Base-by-base conservation (phyloP, 2,329 filamentous ascomycete species). In the Microsporum ferrugineum region DNA sequence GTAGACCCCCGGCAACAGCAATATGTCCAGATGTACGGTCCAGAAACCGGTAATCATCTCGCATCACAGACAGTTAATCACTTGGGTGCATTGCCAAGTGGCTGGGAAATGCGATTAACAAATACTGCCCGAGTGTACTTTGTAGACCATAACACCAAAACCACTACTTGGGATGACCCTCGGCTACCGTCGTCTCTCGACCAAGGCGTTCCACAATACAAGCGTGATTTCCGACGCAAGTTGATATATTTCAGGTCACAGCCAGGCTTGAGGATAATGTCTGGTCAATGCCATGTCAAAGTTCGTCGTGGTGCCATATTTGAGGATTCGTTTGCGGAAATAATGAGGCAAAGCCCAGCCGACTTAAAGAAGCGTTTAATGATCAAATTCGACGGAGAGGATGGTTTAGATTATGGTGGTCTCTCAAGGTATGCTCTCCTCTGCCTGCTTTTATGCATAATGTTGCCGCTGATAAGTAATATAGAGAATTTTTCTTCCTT, bases 371-470 rank as follows among this genome's bases (percentile, higher is more conserved):
- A 99, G 79, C 85, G 94, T 57, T 77, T 99, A 66, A 99, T 99
- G 94, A 96, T 99, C 77, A 99, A 99, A 78, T 99, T 99, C 68
- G 94, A 99, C 68, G 94, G 94, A 57, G 94, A 99, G 78, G 94
- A 99, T 70, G 94, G 94, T 76, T 79, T 99, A 63, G 94, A 99
- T 76, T 99, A 99, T 71, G 94, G 94, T 74, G 94, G 94, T 81
- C 82, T 99, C 61, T 99, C 94, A 39, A 84, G 84, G 82, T 84
- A 77, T 70, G 78, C 66, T 45, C 2, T 41, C 23, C 29, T 5
- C 23, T 2, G 5, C 27, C 27, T 39, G 49, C 31, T 29, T 47
- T 56, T 12, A 6, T 36, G 57, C 6, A 8, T 10, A 1, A 14
- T 33, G 27, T 5, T 27, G 12, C 5, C 12, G 14, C 12, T 34